phyloP scores from a whole-genome alignment of 75 land plant genomes.

The Adiantum capillusveneris region DNA sequence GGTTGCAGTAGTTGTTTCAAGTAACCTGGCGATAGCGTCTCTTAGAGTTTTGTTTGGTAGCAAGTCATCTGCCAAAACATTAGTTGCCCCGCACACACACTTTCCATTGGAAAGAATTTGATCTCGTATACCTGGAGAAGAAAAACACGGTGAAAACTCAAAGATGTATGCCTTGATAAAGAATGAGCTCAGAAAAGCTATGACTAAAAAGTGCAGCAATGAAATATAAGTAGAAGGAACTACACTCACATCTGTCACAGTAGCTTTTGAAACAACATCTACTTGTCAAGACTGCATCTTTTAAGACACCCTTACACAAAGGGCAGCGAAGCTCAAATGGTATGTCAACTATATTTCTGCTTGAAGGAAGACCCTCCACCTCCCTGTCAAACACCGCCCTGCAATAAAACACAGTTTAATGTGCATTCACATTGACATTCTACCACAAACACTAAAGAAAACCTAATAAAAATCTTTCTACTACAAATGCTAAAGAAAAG shows the following conservation, averaged over 20 bases:
- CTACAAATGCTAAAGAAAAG: no score
- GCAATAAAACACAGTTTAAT: no score
- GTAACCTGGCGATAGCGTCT: constrained; percentile 55
- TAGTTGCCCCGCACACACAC: constrained; percentile 80
- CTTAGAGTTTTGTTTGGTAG: constrained; percentile 76
- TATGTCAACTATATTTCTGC: constrained; percentile 48
- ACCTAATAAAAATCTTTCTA: no score
- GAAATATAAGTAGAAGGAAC: no score
- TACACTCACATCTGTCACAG: constrained; percentile 73
- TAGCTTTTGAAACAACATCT: constrained; percentile 80
- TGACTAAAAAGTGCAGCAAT: no score
- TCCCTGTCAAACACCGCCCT: constrained; percentile 95
- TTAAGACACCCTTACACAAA: constrained; percentile 75
- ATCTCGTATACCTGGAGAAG: constrained; percentile 67
- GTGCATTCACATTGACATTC: no score
- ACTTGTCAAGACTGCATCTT: constrained; percentile 88
- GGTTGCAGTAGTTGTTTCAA: constrained; percentile 48
- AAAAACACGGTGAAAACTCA: no score
- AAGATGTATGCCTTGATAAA: no score
- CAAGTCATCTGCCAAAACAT: constrained; percentile 79
- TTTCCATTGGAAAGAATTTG: constrained; percentile 55
- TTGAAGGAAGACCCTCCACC: constrained; percentile 64
- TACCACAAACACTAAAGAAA: no score
- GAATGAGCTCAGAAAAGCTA: no score
- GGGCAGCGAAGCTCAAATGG: constrained; percentile 83